Evolutionary conservation across 202 grass and related monocot species (phyloP), one percentile per base, ranked within the genome.

Genomic region (Setaria viridis): DNA sequence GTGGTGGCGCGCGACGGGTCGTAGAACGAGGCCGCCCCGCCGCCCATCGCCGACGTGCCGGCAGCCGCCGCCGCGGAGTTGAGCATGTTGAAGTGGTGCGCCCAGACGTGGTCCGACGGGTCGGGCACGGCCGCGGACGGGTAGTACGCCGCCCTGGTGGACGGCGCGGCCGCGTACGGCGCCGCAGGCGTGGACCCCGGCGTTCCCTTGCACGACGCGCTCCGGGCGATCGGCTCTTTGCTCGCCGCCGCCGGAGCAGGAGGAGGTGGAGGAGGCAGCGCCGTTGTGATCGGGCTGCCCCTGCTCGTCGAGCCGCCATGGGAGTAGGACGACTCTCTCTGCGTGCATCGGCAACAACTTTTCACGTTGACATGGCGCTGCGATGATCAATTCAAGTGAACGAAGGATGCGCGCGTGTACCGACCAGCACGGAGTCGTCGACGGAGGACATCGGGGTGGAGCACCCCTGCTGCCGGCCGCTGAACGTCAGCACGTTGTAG

Each of bases 401-500:
- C 0, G 9, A 35, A 0, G 9, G 14, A 16, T 46, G 43, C 34
- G 16, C 20, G 8, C 37, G 55, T 11, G 7, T n/a, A 79, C 62
- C 4, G 74, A 93, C 93, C 91, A 92, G 89, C 25, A 74, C 50
- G n/a, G 86, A 82, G 86, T 95, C 97, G 32, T 97, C 97, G 75
- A 97, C 92, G 56, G 97, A 99, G 70, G 90, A 89, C 51, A 86
- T 76, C 11, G 94, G 97, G 9, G 97, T 97, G 9, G 94, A 88
- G 35, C 34, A 75, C 33, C 88, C 97, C 43, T 99, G 97, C 65
- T 85, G 90, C 58, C 78, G 78, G 59, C 91, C 93, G 79, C 91
- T 99, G 84, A 99, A 99, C 3, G 77, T 89, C 58, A 92, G 85
- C 16, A 99, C 97, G 86, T 99, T 99, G 94, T 99, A 99, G 19